Evolutionary conservation across 495 filamentous ascomycete genomes (phyloP).

Genomic region (Parmelia sp.): DNA sequence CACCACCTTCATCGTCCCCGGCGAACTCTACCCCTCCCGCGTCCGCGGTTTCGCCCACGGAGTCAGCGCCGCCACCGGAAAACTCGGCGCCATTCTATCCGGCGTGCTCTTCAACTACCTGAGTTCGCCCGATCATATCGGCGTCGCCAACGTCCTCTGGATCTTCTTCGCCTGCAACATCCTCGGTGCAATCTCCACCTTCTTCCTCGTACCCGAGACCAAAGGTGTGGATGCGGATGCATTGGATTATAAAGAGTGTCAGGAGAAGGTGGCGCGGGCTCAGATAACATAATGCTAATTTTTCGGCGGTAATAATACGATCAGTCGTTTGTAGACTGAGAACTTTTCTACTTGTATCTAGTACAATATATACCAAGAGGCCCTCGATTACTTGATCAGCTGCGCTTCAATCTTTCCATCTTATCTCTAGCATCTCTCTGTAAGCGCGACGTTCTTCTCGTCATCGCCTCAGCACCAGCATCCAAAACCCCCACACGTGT

Average conservation of each 20-base stretch:
- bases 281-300: not conserved
- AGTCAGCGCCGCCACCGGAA: conserved; percentile 74
- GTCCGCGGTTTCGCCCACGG: conserved; percentile 82
- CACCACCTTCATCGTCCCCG: conserved; percentile 86
- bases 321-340: no score
- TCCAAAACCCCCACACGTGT: no score
- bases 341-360: no score
- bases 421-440: no score
- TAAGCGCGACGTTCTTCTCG: no score
- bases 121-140: conserved; percentile 20
- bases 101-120: conserved; percentile 32
- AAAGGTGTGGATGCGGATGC: conserved; percentile 29
- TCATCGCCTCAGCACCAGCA: no score
- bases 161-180: conserved; percentile 33
- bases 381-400: no score
- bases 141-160: conserved; percentile 28
- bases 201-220: conserved; percentile 29
- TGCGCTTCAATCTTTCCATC: no score
- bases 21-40: conserved; percentile 83
- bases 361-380: no score
- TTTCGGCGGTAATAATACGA: not conserved
- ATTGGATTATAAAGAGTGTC: conserved; percentile 29
- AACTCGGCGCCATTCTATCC: conserved; percentile 64
- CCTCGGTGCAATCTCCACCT: conserved; percentile 27
- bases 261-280: conserved; percentile 7